Evolutionary conservation across 202 grass and related monocot genomes (phyloP), one percentile per base, ranked within the genome.

Genomic region (Zizania palustris): DNA sequence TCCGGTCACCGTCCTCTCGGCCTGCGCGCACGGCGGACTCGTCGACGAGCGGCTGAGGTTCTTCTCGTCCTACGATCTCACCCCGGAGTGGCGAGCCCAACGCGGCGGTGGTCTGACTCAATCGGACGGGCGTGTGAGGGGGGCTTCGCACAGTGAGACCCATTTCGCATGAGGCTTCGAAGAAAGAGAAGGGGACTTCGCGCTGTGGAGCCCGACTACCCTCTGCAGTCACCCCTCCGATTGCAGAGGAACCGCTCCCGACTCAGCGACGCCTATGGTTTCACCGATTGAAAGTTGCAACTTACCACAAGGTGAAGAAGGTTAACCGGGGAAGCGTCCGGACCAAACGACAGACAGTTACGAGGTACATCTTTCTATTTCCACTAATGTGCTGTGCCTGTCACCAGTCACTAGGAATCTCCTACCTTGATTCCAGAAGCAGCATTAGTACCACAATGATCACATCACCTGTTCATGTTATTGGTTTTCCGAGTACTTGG

Each of bases 101-200:
- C 36, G 77, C 85, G 11, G 77, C 73, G 14, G 74, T 75, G 72
- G 81, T 87, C 8, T n/a, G n/a, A n/a, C n/a, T n/a, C n/a, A n/a
- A n/a, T n/a, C n/a, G n/a, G n/a, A n/a, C n/a, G n/a, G n/a, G n/a
- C n/a, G n/a, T n/a, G n/a, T n/a, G n/a, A n/a, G n/a, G n/a, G n/a
- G n/a, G n/a, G n/a, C n/a, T n/a, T n/a, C n/a, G n/a, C n/a, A n/a
- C n/a, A n/a, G n/a, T n/a, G n/a, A n/a, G n/a, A n/a, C n/a, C n/a
- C n/a, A n/a, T n/a, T n/a, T n/a, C n/a, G n/a, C n/a, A n/a, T n/a
- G n/a, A n/a, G n/a, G n/a, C n/a, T n/a, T n/a, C n/a, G n/a, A n/a
- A n/a, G n/a, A n/a, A n/a, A n/a, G n/a, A n/a, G n/a, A n/a, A n/a
- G n/a, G n/a, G n/a, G n/a, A n/a, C n/a, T n/a, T n/a, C n/a, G n/a